A percentile compares a stretch with the other conserved stretches of the same genome.
Conservation (phyloP, 352 stramenopile genomes). For the Pythium pyrilobum region DNA sequence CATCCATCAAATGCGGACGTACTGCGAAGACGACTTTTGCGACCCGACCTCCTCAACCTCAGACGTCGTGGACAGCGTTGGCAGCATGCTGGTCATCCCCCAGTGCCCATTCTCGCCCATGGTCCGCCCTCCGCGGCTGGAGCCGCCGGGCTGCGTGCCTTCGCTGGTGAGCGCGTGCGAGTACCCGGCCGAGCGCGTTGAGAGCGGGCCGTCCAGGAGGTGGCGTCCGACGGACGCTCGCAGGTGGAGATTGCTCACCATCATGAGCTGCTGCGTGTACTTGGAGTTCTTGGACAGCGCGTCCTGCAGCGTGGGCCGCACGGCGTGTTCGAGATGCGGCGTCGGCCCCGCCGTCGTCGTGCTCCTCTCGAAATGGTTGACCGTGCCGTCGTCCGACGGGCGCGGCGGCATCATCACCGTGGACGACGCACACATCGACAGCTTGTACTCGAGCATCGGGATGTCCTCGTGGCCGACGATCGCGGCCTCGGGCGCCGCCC, state of each 20-base stretch:
- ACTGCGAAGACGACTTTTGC: neutral
- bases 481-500: neutral
- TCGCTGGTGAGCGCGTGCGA: too few relatives aligned
- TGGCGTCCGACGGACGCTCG: too few relatives aligned
- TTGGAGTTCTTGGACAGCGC: neutral
- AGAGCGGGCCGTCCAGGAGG: too few relatives aligned
- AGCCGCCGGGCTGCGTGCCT: too few relatives aligned
- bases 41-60: too few relatives aligned
- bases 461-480: constrained; percentile 4
- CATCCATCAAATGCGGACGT: neutral
- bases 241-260: neutral
- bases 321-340: neutral
- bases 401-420: neutral
- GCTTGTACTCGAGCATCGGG: constrained; percentile 11
- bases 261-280: constrained; percentile 3
- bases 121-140: too few relatives aligned
- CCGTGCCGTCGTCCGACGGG: neutral
- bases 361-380: too few relatives aligned
- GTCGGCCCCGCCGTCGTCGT: too few relatives aligned
- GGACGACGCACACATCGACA: constrained; percentile 5
- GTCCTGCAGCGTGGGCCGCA: constrained; percentile 6
- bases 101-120: too few relatives aligned
- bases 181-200: neutral
- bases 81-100: neutral
- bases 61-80: neutral